A percentile compares a stretch with the other conserved stretches of the same genome.
phyloP scores from a whole-genome alignment of 179 eudicot species.

The Spinacia oleracea region DNA sequence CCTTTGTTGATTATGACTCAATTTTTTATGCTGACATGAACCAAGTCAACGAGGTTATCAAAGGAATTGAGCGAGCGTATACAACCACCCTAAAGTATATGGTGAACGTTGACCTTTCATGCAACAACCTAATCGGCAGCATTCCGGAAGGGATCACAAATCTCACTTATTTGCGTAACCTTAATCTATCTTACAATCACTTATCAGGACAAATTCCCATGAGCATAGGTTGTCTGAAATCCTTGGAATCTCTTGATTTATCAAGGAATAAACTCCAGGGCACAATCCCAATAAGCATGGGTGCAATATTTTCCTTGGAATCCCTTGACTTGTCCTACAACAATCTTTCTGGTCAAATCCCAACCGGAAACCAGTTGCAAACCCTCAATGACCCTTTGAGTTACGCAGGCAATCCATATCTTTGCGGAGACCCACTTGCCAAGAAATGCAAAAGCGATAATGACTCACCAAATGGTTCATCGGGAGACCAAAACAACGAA shows the following conservation, averaged over 20 bases:
- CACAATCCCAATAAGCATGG: too few species aligned
- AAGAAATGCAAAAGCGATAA: slow-evolving; percentile 20
- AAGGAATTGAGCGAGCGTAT: slow-evolving; percentile 3
- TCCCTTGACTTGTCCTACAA: slow-evolving; percentile 24
- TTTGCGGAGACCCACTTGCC: slow-evolving; percentile 14
- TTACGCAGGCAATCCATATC: slow-evolving; percentile 21
- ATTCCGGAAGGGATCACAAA: slow-evolving; percentile 2
- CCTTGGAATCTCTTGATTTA: too few species aligned
- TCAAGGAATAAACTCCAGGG: too few species aligned
- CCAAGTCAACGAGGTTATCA: neutral
- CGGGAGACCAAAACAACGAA: neutral
- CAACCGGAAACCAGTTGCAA: too few species aligned
- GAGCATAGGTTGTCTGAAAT: slow-evolving; percentile 14
- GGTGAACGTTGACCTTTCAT: slow-evolving; percentile 15
- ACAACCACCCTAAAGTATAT: neutral
- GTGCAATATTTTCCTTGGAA: too few species aligned
- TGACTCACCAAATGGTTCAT: neutral
- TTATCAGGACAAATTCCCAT: slow-evolving; percentile 10
- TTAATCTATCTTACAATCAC: slow-evolving; percentile 14
- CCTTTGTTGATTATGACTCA: too few species aligned
- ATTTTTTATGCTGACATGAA: too few species aligned
- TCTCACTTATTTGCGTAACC: neutral
- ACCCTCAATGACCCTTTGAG: neutral
- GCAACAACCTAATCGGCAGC: too few species aligned
- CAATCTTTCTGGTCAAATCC: slow-evolving; percentile 16